Evolutionary conservation across 768 basidiomycete species (phyloP), one percentile per base, ranked within the genome.

Genomic region (Tricholoma bakamatsutake): DNA sequence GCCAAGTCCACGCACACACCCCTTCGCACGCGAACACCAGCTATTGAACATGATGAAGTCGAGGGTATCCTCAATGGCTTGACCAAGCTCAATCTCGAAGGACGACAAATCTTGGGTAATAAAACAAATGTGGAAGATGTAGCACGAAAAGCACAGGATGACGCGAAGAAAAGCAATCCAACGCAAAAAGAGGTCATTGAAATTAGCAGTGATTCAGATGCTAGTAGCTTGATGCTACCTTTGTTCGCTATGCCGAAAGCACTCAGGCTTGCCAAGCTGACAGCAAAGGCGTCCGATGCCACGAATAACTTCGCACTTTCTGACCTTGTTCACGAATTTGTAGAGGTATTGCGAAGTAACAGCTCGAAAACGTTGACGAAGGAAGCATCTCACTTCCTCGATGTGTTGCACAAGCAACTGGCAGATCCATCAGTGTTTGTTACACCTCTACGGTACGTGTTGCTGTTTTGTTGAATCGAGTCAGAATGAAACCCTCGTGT

Each of bases 371-470:
- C 79, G 49, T 64, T 87, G 61, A 90, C 83, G 34, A 84, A 80
- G 67, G 86, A 90, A 59, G 88, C 81, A 5, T 87, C 85, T 62
- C 68, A 73, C 21, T 87, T 91, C 68, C 69, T 91, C 53, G 87
- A 89, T 60, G 77, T 80, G 28, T 65, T 91, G 59, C 76, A 80
- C 68, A 87, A 85, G 66, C 87, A 87, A 63, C 76, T 91, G 43
- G 80, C 79, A 35, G 83, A 88, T 66, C 84, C 88, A 33, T 81
- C 82, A 17, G 80, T 82, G 37, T 81, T 80, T 60, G 66, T 79
- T 51, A 69, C 76, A 40, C 85, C 86, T 4, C 62, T 82, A 63
- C 76, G 85, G 73, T 77, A 68, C 67, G 64, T 75, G 67, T 17
- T 24, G 12, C 12, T 37, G 51, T 30, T 43, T 21, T 15, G n/a